Evolutionary conservation across 768 basidiomycete species (phyloP).

Genomic region (Leucocoprinus leucothites): DNA sequence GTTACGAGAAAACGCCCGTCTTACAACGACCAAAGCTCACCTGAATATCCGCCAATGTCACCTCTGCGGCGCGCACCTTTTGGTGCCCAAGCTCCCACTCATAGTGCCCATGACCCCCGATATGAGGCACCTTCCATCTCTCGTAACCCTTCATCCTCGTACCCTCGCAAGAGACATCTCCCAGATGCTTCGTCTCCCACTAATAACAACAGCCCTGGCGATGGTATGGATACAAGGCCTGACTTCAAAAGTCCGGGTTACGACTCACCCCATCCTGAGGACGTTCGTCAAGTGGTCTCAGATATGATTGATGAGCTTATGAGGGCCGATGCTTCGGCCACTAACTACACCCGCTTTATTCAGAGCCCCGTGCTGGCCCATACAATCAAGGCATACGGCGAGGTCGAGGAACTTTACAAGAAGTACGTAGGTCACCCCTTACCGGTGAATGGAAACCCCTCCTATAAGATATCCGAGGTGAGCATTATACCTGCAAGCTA

Average conservation of each 20-base stretch:
- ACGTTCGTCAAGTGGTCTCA: slow-evolving; percentile 36
- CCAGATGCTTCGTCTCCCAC: slow-evolving; percentile 4
- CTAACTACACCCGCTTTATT: slow-evolving; percentile 28
- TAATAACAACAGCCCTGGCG: slow-evolving; percentile 11
- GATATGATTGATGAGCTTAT: slow-evolving; percentile 22
- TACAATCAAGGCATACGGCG: slow-evolving; percentile 46
- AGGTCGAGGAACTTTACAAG: slow-evolving; percentile 49
- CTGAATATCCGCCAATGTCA: slow-evolving; percentile 1
- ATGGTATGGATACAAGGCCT: slow-evolving; percentile 10
- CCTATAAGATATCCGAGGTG: slow-evolving; percentile 44
- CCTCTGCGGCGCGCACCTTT: slow-evolving; percentile 2
- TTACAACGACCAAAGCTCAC: not conserved
- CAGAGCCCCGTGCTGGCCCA: slow-evolving; percentile 35
- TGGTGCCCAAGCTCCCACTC: not conserved
- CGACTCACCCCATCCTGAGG: slow-evolving; percentile 29
- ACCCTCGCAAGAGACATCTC: slow-evolving; percentile 12
- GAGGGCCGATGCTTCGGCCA: slow-evolving; percentile 5
- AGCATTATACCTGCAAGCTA: slow-evolving; percentile 12
- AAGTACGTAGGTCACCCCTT: slow-evolving; percentile 40
- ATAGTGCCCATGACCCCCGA: slow-evolving; percentile 1
- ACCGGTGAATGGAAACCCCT: slow-evolving; percentile 31
- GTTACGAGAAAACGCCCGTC: slow-evolving; percentile 6
- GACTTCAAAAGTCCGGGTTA: slow-evolving; percentile 17
- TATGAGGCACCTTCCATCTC: slow-evolving; percentile 1
- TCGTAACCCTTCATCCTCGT: slow-evolving; percentile 5